Base-by-base conservation (phyloP, 345 rosid genomes). In the Physaria fendleri region DNA sequence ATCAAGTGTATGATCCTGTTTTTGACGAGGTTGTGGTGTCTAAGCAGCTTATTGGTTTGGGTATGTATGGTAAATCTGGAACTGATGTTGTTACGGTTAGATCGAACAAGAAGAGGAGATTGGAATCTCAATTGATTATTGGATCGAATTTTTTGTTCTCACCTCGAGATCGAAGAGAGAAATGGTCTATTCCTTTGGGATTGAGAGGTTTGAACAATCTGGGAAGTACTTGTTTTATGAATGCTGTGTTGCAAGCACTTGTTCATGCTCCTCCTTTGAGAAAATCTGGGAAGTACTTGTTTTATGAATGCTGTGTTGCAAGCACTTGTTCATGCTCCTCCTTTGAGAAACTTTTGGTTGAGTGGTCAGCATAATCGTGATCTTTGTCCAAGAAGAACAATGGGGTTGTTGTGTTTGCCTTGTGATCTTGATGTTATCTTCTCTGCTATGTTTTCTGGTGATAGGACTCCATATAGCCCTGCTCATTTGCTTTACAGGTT, bases 301-400 rank as follows among this genome's bases (percentile, higher is more conserved):
- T 91, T 91, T 24, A 88, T 88, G 98, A 91, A 88, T 62, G 87
- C 95, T 40, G 90, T 88, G 54, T 78, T 91, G 76, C 98, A 88
- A 72, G 96, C 85, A 8, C 76, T 88, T 78, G 77, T 88, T 33
- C 96, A 91, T 69, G 83, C 88, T 25, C 95, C 92, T 59, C 98
- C 90, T 34, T 68, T 91, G 59, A 69, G 84, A 52, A 82, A 82
- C 72, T 88, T 84, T 74, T 88, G 90, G 72, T 68, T 88, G 48
- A 82, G 80, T 51, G 90, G 68, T 77, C 81, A 82, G 46, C 98
- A 85, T 60, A 77, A 77, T 44, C 81, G 79, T 18, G 79, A 77
- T 58, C 79, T 74, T 34, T 91, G 98, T 65, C 54, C 41, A 6
- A 77, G 71, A 48, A 71, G 67, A 41, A 56, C 59, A 11, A 65